Evolutionary conservation across 306 rosid genomes (phyloP), one percentile per base, ranked within the genome.

Genomic region (Cicer pinnatifidum): DNA sequence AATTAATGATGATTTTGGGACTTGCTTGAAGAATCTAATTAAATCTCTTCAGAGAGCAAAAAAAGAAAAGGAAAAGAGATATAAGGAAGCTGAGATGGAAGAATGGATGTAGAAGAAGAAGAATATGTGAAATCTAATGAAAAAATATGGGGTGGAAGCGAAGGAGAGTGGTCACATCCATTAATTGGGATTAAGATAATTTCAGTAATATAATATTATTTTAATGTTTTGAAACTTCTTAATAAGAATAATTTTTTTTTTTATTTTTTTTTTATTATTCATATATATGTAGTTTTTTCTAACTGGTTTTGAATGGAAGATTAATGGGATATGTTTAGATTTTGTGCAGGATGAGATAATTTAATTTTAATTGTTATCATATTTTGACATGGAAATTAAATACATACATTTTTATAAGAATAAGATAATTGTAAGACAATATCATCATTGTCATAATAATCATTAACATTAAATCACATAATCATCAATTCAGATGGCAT

Each of bases 21-120:
- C 43, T 52, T 77, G 90, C 39, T 74, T 88, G 81, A 47, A 82
- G 85, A 85, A 52, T 45, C 44, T 88, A 77, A 61, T 86, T 11
- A 37, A 84, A 69, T 88, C 79, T 46, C 43, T 70, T 53, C 69
- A 81, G 8, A 3, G 0, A 10, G 62, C 35, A 48, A 48, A 48
- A 58, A 9, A 6, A 72, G 28, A 8, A 58, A 75, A 46, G 13
- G 62, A 71, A 13, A 43, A 70, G 51, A 44, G 67, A 54, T 52
- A 79, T 12, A 56, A 70, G 48, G 50, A 73, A 47, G 71, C 83
- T 44, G 77, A 60, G 64, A 78, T 79, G 70, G 76, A 51, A 41
- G 6, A 53, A 43, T 64, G 48, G 3, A 1, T 6, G 9, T 17
- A 16, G 62, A 37, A 52, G 6, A 61, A 39, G 57, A 41, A 47